Evolutionary conservation across 305 asterid species (phyloP).

Genomic region (Rubia peregrina): DNA sequence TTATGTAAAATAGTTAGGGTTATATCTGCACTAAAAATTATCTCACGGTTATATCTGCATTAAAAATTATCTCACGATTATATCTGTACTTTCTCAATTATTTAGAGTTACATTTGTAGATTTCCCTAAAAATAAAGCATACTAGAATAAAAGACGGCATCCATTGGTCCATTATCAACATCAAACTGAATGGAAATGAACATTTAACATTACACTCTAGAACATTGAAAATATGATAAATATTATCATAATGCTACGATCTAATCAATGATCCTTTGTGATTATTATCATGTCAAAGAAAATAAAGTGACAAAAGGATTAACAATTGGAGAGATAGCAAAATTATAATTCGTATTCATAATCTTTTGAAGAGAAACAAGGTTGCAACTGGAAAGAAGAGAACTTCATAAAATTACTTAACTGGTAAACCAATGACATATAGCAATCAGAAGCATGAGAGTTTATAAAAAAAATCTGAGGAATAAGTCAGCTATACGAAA

Average conservation of each 20-base stretch:
- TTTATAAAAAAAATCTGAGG: not conserved
- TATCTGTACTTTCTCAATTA: too few relatives aligned
- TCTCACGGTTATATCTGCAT: too few relatives aligned
- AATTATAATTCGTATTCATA: not conserved
- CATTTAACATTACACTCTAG: not conserved
- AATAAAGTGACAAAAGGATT: not conserved
- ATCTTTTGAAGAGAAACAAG: not conserved
- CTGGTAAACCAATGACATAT: not conserved
- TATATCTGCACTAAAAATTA: too few relatives aligned
- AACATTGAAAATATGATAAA: not conserved
- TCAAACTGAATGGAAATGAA: constrained; percentile 52
- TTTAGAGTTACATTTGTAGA: too few relatives aligned
- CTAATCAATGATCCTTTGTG: not conserved
- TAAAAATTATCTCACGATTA: too few relatives aligned
- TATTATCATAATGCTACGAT: too few relatives aligned
- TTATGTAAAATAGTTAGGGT: too few relatives aligned
- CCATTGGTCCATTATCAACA: constrained; percentile 80
- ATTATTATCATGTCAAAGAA: not conserved
- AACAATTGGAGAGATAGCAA: not conserved
- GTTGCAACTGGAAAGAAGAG: not conserved
- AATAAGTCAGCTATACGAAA: not conserved
- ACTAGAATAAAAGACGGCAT: constrained; percentile 49
- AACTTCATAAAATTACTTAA: not conserved
- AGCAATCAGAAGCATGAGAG: not conserved
- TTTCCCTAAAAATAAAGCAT: too few relatives aligned